Base-by-base conservation (phyloP, 768 basidiomycete species). In the Suillus plorans region DNA sequence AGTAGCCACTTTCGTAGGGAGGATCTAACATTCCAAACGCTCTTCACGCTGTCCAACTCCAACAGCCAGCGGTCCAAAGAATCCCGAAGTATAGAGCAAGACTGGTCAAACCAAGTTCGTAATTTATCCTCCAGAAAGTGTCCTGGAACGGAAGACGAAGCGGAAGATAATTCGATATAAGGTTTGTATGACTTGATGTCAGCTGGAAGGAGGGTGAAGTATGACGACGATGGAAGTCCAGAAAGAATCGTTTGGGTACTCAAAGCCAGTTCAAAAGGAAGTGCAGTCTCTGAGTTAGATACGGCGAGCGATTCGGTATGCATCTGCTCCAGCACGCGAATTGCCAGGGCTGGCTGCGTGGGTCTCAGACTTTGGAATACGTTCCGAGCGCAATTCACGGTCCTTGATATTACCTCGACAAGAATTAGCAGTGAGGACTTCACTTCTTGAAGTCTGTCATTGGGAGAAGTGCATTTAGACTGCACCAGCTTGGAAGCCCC, bases 161-260 rank as follows among this genome's bases (percentile, higher is more conserved):
- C 74, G 0, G 91, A 87, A 10, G 81, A 78, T 7, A 89, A 77
- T 69, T 95, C 90, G 66, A 97, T 85, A 74, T 92, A 96, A 10
- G 95, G 95, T 69, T 89, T 92, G 76, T 95, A 97, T 5, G 85
- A 82, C 68, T 84, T 84, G 65, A 98, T 84, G 64, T 80, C 84
- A 1, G 80, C 71, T 0, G 95, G 94, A 0, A 98, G 83, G 62
- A 93, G 83, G 18, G 88, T 84, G 66, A 95, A 87, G 67, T 95
- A 91, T 31, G 90, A 86, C 0, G 94, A 90, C 0, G 95, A 95
- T 0, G 94, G 94, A 28, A 97, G 82, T 10, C 83, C 82, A 31
- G 83, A 79, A 22, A 98, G 81, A 34, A 97, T 78, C 1, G 81
- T 75, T 53, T 88, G 84, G 0, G 93, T 92, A 6, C 87, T 88